Evolutionary conservation across 139 green algal genomes (phyloP).

Genomic region (Yamagishiella unicocca): DNA sequence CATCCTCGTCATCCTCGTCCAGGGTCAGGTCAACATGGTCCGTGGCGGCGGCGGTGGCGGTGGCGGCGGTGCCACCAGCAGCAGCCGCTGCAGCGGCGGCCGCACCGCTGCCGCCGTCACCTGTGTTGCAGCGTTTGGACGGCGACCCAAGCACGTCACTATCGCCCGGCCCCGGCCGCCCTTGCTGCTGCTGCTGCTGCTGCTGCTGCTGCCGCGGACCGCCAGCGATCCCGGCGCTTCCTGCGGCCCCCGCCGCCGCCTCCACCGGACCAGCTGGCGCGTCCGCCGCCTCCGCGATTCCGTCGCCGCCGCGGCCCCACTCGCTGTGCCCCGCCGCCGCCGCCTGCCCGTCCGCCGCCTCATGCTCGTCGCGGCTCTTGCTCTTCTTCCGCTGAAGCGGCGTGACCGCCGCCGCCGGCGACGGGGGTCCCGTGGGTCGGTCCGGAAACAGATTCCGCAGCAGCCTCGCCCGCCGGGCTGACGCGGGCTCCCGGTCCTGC

Average conservation of each 20-base stretch:
- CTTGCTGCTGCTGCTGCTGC: neutral
- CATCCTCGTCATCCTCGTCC: neutral
- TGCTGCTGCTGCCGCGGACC: neutral
- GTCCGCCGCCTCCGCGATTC: too few species aligned
- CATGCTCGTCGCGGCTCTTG: too few species aligned
- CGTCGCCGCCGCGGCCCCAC: too few species aligned
- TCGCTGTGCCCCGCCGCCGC: neutral
- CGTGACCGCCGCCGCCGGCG: too few species aligned
- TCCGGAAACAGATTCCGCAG: constrained; percentile 4
- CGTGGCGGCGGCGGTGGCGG: neutral
- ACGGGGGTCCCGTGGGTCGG: too few species aligned
- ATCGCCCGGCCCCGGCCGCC: neutral
- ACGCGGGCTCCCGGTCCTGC: neutral
- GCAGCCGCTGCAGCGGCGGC: neutral
- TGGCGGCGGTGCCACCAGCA: neutral
- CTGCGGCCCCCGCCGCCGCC: neutral
- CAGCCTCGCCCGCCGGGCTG: constrained; percentile 1
- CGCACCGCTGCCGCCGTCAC: neutral
- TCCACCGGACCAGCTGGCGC: too few species aligned
- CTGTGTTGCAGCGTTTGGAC: neutral
- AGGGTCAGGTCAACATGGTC: constrained; percentile 13
- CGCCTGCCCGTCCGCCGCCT: too few species aligned
- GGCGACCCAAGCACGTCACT: neutral
- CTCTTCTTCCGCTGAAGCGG: too few species aligned
- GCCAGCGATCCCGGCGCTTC: neutral